phyloP scores from a whole-genome alignment of 352 stramenopile genomes.

The Blastocystis sp. region DNA sequence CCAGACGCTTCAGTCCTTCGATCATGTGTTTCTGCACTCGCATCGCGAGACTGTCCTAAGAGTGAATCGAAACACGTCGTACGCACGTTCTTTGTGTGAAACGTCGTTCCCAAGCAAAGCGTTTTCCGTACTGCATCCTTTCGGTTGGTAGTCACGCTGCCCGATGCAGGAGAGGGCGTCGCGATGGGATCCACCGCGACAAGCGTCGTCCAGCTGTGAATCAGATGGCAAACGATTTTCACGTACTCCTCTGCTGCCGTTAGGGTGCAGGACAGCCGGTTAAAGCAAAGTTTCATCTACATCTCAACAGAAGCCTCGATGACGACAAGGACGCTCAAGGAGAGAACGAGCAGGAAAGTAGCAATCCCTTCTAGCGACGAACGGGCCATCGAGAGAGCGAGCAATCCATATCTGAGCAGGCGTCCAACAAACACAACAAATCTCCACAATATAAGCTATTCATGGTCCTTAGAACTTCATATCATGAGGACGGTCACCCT shows the following conservation, averaged over 20 bases:
- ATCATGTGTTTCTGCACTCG: slow-evolving; percentile 55
- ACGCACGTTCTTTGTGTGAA: slow-evolving; percentile 48
- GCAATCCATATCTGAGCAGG: neutral
- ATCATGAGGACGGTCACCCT: slow-evolving; percentile 95
- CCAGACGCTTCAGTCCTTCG: slow-evolving; percentile 1
- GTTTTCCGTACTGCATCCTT: neutral
- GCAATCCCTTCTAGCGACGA: neutral
- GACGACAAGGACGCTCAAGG: neutral
- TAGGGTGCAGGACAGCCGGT: neutral
- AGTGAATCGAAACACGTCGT: neutral
- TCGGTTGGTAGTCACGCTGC: neutral
- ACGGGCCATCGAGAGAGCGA: neutral
- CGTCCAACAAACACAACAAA: slow-evolving; percentile 61
- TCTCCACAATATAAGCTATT: slow-evolving; percentile 61
- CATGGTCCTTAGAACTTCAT: slow-evolving; percentile 95
- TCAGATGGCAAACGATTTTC: too few species aligned
- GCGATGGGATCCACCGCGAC: neutral
- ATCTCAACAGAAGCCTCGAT: neutral
- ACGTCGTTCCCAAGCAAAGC: slow-evolving; percentile 51
- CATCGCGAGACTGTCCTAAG: slow-evolving; percentile 40
- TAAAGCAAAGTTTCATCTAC: neutral
- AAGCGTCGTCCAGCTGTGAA: neutral
- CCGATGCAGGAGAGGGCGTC: neutral
- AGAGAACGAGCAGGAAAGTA: neutral
- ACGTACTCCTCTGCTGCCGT: too few species aligned